Percentiles rank a stretch among this genome's conserved stretches.
Evolutionary conservation across 2,329 filamentous ascomycete species (phyloP).

Genomic region (Chrysosporium queenslandicum): DNA sequence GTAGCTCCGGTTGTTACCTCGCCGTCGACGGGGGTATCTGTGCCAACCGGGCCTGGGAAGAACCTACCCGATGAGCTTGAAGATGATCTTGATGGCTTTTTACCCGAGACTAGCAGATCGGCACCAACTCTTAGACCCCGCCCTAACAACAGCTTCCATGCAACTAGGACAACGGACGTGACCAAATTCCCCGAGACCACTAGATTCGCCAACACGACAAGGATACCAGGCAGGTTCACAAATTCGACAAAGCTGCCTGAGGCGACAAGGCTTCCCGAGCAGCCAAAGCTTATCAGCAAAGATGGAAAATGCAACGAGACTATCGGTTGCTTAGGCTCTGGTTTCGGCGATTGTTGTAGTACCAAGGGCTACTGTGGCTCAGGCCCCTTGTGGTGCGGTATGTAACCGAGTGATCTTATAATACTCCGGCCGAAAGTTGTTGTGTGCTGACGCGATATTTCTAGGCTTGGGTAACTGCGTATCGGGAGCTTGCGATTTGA

Average conservation of each 20-base stretch:
- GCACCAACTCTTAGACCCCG: not conserved
- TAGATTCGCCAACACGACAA: not conserved
- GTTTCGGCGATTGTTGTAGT: conserved; percentile 17
- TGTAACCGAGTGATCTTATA: not conserved
- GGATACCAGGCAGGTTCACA: not conserved
- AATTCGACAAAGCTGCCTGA: not conserved
- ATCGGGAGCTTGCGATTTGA: conserved; percentile 14
- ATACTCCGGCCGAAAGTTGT: not conserved
- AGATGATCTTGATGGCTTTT: not conserved
- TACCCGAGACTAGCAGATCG: not conserved
- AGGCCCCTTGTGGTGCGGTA: conserved; percentile 17
- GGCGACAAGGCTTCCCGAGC: not conserved
- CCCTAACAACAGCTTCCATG: not conserved
- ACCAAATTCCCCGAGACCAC: not conserved
- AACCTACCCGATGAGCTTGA: not conserved
- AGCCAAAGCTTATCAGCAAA: conserved; percentile 11
- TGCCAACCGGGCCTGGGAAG: not conserved
- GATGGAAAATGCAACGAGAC: conserved; percentile 14
- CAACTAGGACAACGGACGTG: not conserved
- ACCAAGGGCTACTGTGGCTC: conserved; percentile 16
- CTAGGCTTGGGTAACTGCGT: conserved; percentile 16
- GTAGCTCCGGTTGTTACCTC: conserved; percentile 13
- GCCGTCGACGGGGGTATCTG: not conserved
- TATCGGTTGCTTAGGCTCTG: conserved; percentile 14
- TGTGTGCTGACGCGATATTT: not conserved